A percentile compares a stretch with the other conserved stretches of the same genome.
Evolutionary conservation across 345 rosid species (phyloP).

Genomic region (Lepidium africanum): DNA sequence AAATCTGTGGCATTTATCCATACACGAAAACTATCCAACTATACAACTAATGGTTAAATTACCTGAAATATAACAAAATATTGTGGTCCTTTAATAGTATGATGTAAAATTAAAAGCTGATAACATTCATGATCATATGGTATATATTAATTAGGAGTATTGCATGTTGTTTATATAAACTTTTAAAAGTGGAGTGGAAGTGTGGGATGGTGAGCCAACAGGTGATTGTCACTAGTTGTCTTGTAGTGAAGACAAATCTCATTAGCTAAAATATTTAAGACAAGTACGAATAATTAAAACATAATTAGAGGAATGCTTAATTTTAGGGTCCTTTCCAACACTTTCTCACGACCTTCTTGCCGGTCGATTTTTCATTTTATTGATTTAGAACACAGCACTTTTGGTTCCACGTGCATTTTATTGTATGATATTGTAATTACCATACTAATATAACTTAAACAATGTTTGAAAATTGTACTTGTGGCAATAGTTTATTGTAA

Average conservation of each 20-base stretch:
- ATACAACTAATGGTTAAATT: not conserved
- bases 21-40: not conserved
- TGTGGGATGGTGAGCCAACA: constrained; percentile 23
- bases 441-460: not conserved
- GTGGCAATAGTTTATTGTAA: constrained; percentile 1
- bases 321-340: constrained; percentile 19
- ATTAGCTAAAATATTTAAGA: not conserved
- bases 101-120: not conserved
- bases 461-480: constrained; percentile 5
- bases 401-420: constrained; percentile 19
- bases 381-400: not conserved
- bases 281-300: not conserved
- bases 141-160: not conserved
- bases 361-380: not conserved
- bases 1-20: not conserved
- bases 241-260: constrained; percentile 20
- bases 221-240: constrained; percentile 21
- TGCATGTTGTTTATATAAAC: not conserved
- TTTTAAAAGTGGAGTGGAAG: constrained; percentile 1
- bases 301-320: not conserved
- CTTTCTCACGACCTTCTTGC: constrained; percentile 18
- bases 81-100: not conserved
- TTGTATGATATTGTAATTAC: not conserved
- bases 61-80: not conserved
- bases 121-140: not conserved